Evolutionary conservation across 129 eudicot species (phyloP), one percentile per base, ranked within the genome.

Genomic region (Flaveria brownii): DNA sequence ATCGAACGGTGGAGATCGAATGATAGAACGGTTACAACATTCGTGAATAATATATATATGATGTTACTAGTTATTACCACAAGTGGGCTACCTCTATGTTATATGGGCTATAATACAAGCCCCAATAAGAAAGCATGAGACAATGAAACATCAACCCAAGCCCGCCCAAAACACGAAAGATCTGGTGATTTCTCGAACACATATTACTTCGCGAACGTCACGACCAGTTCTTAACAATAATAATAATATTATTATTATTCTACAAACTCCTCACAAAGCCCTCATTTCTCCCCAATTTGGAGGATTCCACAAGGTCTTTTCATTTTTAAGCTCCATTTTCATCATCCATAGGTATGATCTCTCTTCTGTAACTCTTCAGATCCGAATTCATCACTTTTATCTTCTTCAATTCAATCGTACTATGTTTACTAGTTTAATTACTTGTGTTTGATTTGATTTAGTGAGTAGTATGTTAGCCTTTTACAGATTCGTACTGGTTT

Each of bases 331-430:
- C 45, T 59, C 54, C 63, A 62, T 71, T 64, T 60, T 64, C 64
- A 39, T 26, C 50, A 11, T 71, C 64, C 28, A 22, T 36, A 78
- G 74, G 79, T 80, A 73, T 61, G 83, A 80, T 80, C 83, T 62
- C 2, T 4, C 33, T 28, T 79, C 2, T 41, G 18, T 17, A 63
- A 11, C 33, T 23, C 20, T 2, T 23, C 74, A 73, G 79, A 80
- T 80, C 83, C 59, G 70, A 51, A 65, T 73, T 52, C 80, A 50
- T 33, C 11, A 14, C 10, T 64, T 39, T 72, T 55, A 73, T 64
- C 28, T 54, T 67, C 39, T 22, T 41, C 11, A 54, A 28, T 79
- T 33, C 36, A 20, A 20, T 63, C 15, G 41, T 39, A 43, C 22
- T 51, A 5, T 72, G 64, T 20, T 70, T 46, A 63, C 65, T 33